Evolutionary conservation across 2,329 filamentous ascomycete genomes (phyloP).

Genomic region (Chaetomiaceae sp.): DNA sequence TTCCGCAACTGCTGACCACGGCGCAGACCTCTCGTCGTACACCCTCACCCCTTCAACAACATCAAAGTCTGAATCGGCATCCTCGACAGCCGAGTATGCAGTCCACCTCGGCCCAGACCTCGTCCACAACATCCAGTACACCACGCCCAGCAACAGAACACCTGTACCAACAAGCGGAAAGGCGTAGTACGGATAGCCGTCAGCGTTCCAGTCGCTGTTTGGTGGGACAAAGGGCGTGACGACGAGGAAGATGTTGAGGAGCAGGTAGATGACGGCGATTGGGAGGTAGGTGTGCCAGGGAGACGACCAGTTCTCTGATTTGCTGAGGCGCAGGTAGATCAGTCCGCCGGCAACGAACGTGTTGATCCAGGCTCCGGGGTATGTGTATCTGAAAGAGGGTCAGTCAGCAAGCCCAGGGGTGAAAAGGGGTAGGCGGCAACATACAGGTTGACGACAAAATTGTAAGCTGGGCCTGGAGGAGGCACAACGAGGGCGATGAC

Average conservation of each 20-base stretch:
- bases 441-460: constrained; percentile 58
- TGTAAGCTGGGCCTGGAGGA: constrained; percentile 64
- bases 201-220: constrained; percentile 41
- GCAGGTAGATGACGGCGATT: constrained; percentile 44
- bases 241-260: constrained; percentile 49
- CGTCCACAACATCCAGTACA: constrained; percentile 53
- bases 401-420: background rate
- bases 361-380: constrained; percentile 52
- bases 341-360: constrained; percentile 47
- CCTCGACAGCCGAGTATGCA: constrained; percentile 46
- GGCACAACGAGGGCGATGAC: constrained; percentile 62
- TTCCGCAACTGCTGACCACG: background rate
- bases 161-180: constrained; percentile 52
- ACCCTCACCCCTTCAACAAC: constrained; percentile 39
- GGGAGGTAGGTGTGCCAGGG: constrained; percentile 49
- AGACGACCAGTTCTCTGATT: constrained; percentile 49
- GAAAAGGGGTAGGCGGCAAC: background rate
- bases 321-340: constrained; percentile 47
- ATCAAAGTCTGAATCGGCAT: constrained; percentile 39
- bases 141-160: constrained; percentile 45
- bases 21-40: no score
- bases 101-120: constrained; percentile 46
- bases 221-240: constrained; percentile 54
- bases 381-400: constrained; percentile 37
- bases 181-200: constrained; percentile 52